Evolutionary conservation across 805 yeast genomes (phyloP), one percentile per base, ranked within the genome.

Genomic region (Candida nitratophila): DNA sequence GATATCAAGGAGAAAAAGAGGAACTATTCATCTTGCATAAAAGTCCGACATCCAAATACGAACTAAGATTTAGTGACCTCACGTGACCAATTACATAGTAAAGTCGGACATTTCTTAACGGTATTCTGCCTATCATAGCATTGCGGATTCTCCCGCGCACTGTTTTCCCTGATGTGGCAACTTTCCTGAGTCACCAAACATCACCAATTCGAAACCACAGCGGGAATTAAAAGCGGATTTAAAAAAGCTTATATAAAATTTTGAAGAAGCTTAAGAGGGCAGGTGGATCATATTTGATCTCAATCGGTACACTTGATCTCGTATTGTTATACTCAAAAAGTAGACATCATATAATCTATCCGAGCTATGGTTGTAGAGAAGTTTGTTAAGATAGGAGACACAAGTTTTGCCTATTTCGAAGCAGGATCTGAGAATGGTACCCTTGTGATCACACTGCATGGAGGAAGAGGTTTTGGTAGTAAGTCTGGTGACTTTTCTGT

Each of bases 381-480:
- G 34, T 39, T 39, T 34, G 44, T 47, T 16, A 42, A 38, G 15
- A 45, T 50, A 32, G 50, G 50, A 32, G 52, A 50, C 6, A 51
- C 55, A 8, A 30, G 36, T 2, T 37, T 54, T 19, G 52, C 54
- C n/a, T 54, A 50, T 42, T 47, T 42, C 40, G 42, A 44, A 14
- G 36, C 31, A 22, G 53, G 53, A 3, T 50, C 50, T 11, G 47
- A 44, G 14, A 38, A 42, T 17, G 57, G 54, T 0, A 47, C 46
- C 3, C 31, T 53, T 14, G 52, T 51, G 3, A 52, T 55, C 20
- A 55, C 59, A 4, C 44, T 55, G 15, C 59, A 55, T 22, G 59
- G 59, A 10, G 59, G 59, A 4, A 45, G 59, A 39, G 59, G 59
- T 0, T 52, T 53, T 36, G 59, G 59, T 12, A 42, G 42, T 34